Base-by-base conservation (phyloP, 192 early-diverging fungal species). In the Paraglomus brasilianum region DNA sequence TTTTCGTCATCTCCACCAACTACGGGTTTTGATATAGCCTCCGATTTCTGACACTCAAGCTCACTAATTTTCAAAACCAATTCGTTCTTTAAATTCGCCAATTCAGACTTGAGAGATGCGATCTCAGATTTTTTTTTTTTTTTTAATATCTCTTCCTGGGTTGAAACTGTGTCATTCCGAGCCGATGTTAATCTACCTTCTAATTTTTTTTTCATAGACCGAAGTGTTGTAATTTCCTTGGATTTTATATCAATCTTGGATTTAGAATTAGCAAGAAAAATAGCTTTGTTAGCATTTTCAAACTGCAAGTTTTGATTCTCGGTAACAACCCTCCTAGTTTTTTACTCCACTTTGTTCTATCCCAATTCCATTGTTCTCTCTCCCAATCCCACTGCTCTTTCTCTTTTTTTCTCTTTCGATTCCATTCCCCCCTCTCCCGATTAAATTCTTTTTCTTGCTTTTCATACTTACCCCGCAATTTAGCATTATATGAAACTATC, bases 111-210 rank as follows among this genome's bases (percentile, higher is more conserved):
- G 7, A 64, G 43, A 48, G 7, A 48, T 6, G 8, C 45, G 7
- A 64, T 48, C 49, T 64, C 45, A 48, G 62, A 24, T 15, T 22
- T 24, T 64, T 64, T 64, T 13, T 64, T 64, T n/a, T n/a, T n/a
- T n/a, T n/a, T n/a, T n/a, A n/a, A n/a, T n/a, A n/a, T n/a, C n/a
- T n/a, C n/a, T n/a, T n/a, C n/a, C n/a, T n/a, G n/a, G n/a, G n/a
- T n/a, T n/a, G n/a, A n/a, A 13, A 24, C 46, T 64, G 62, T 36
- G 46, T 64, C 62, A 21, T 64, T 64, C 45, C 49, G 43, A 19
- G 45, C 3, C 38, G 38, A 64, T 36, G 5, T 36, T 64, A 64
- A 64, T 30, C 49, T 64, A 64, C 36, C 57, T 59, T 59, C 49
- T 22, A 64, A 64, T 64, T 13, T 49, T 48, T 64, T 64, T 24